Base-by-base conservation (phyloP, 2,329 filamentous ascomycete genomes). In the Fusarium oxysporum region DNA sequence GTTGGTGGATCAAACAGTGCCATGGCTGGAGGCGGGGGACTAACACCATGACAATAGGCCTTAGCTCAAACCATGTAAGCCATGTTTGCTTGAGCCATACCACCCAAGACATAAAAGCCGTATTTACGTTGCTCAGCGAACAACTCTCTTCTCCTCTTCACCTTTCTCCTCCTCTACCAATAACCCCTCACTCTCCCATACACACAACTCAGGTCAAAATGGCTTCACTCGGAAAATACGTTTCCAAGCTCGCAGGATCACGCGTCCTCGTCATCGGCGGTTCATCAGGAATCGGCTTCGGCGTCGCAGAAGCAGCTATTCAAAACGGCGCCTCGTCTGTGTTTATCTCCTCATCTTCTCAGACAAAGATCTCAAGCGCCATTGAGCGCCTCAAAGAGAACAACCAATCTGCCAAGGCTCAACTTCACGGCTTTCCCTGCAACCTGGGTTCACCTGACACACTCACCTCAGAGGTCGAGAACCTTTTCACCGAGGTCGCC, bases 211-310 rank as follows among this genome's bases (percentile, higher is more conserved):
- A 35, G 37, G 41, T n/a, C 58, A 71, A 25, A 57, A 73, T 73
- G 70, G 66, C 70, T 17, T 55, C 70, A 38, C 21, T 73, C 17
- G 70, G 70, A 14, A 19, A 68, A 38, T 73, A 73, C 57, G 57
- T 71, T 30, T 73, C 70, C 45, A 75, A 75, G 66, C 72, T 75
- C 30, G 57, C 68, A 11, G 72, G 72, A 19, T 71, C 65, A 7
- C 72, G 72, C n/a, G 70, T 76, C 10, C 72, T 76, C 3, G 58
- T 77, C 63, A 76, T 77, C 21, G 75, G 73, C 12, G 75, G 73
- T 17, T 67, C 71, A 25, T 71, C 71, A 21, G 74, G 74, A 23
- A 73, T 76, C 17, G 74, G 74, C 13, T 76, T 75, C 3, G 74
- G 69, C 11, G 74, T 76, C 21, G 73, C 74, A 19, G 74, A 76